A percentile compares a stretch with the other conserved stretches of the same genome.
Evolutionary conservation across 495 filamentous ascomycete genomes (phyloP).

Genomic region (Apiosordaria backusii): DNA sequence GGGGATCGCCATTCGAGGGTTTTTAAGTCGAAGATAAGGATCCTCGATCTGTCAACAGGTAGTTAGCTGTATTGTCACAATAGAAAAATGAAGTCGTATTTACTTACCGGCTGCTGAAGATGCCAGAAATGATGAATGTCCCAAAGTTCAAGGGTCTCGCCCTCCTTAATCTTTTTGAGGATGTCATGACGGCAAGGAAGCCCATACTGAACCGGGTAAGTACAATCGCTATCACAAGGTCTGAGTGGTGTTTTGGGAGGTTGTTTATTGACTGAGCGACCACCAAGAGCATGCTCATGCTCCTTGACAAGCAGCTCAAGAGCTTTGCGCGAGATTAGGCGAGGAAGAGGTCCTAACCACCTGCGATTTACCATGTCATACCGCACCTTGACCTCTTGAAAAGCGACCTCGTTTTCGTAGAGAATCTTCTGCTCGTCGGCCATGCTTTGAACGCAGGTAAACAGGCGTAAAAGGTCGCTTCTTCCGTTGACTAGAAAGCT

Average conservation of each 20-base stretch:
- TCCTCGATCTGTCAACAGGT: no score
- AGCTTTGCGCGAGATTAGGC: background rate
- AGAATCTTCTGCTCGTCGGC: background rate
- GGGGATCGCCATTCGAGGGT: no score
- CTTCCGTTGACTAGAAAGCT: background rate
- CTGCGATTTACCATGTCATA: background rate
- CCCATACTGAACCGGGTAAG: background rate
- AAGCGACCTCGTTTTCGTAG: background rate
- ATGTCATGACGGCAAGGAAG: background rate
- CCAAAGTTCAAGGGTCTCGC: background rate
- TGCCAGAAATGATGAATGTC: background rate
- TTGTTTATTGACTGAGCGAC: background rate
- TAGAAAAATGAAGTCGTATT: no score
- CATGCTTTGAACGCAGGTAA: background rate
- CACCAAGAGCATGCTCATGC: background rate
- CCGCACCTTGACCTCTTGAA: background rate
- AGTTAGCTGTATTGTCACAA: no score
- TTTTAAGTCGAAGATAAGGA: no score
- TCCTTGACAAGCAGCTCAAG: background rate
- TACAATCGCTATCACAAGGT: conserved; percentile 1
- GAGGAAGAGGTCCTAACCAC: background rate
- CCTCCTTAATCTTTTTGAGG: background rate
- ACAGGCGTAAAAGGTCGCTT: background rate
- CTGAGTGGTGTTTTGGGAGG: background rate
- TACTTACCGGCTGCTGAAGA: background rate